A percentile compares a stretch with the other conserved stretches of the same genome.
phyloP scores from a whole-genome alignment of 148 eudicot species.

The Arctostaphylos glauca region DNA sequence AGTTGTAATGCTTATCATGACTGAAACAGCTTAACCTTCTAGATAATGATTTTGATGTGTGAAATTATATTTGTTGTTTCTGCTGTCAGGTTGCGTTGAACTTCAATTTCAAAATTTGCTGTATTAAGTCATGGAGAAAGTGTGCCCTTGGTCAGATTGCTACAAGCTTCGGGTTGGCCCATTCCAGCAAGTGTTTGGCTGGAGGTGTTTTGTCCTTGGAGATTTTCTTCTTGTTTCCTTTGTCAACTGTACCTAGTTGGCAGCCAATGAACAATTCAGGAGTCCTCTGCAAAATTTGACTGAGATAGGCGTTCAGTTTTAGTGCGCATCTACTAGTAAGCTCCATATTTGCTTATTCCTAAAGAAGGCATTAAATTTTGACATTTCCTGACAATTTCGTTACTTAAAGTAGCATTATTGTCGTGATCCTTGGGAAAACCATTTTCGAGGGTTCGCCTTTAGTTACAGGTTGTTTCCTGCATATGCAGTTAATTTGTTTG shows the following conservation, averaged over 20 bases:
- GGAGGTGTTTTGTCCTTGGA: slow-evolving; percentile 83
- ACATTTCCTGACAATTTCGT: slow-evolving; percentile 1
- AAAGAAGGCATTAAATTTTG: not conserved
- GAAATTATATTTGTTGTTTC: not conserved
- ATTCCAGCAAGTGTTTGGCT: slow-evolving; percentile 72
- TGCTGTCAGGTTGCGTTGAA: not conserved
- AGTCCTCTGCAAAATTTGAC: slow-evolving; percentile 58
- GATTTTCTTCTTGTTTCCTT: slow-evolving; percentile 59
- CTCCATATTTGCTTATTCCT: not conserved
- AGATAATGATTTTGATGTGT: not conserved
- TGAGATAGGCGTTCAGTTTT: slow-evolving; percentile 57
- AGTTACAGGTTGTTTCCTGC: not conserved
- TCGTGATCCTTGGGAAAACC: slow-evolving; percentile 40
- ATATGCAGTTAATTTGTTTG: not conserved
- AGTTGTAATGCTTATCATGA: slow-evolving; percentile 3
- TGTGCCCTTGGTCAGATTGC: slow-evolving; percentile 60
- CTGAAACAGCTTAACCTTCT: not conserved
- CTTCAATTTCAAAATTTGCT: slow-evolving; percentile 18
- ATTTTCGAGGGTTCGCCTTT: slow-evolving; percentile 36
- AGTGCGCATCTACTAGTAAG: slow-evolving; percentile 68
- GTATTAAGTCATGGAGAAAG: slow-evolving; percentile 71
- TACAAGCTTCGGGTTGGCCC: slow-evolving; percentile 46
- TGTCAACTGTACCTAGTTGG: slow-evolving; percentile 64
- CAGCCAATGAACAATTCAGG: slow-evolving; percentile 46
- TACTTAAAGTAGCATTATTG: slow-evolving; percentile 37